A percentile compares a stretch with the other conserved stretches of the same genome.
Evolutionary conservation across 495 filamentous ascomycete genomes (phyloP).

Genomic region (Astrothelium subdiscretum): DNA sequence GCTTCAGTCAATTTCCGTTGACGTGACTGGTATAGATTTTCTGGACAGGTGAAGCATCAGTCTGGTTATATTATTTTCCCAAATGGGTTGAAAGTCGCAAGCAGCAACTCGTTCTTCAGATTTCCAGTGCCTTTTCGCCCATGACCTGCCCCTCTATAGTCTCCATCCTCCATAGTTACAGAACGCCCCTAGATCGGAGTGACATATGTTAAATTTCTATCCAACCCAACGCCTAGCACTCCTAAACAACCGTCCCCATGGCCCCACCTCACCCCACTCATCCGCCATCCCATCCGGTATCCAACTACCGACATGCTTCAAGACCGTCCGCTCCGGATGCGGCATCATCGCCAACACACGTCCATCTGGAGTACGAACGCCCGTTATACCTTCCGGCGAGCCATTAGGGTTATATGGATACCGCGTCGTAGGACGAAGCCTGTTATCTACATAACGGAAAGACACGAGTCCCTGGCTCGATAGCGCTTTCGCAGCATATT

Average conservation of each 20-base stretch:
- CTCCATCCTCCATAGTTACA: neutral
- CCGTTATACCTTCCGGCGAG: slow-evolving; percentile 75
- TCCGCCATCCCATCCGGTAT: slow-evolving; percentile 49
- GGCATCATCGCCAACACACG: slow-evolving; percentile 92
- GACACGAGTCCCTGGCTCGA: slow-evolving; percentile 51
- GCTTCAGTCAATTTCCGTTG: no score
- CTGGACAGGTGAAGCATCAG: neutral
- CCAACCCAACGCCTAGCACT: slow-evolving; percentile 68
- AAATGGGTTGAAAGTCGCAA: no score
- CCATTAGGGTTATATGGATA: slow-evolving; percentile 96
- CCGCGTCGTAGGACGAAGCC: slow-evolving; percentile 56
- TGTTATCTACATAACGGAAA: slow-evolving; percentile 76
- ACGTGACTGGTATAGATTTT: no score
- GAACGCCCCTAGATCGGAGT: neutral
- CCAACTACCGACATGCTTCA: slow-evolving; percentile 72
- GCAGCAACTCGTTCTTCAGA: neutral
- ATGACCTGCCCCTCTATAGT: no score
- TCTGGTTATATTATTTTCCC: no score
- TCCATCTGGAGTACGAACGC: slow-evolving; percentile 66
- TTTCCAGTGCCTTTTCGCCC: neutral
- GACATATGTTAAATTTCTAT: slow-evolving; percentile 30
- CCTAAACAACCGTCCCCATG: slow-evolving; percentile 52
- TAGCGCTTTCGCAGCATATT: slow-evolving; percentile 37
- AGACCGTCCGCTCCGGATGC: slow-evolving; percentile 84
- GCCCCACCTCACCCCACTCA: slow-evolving; percentile 77